Base-by-base conservation (phyloP, 2,329 filamentous ascomycete genomes). In the Aspergillus pseudotamarii region DNA sequence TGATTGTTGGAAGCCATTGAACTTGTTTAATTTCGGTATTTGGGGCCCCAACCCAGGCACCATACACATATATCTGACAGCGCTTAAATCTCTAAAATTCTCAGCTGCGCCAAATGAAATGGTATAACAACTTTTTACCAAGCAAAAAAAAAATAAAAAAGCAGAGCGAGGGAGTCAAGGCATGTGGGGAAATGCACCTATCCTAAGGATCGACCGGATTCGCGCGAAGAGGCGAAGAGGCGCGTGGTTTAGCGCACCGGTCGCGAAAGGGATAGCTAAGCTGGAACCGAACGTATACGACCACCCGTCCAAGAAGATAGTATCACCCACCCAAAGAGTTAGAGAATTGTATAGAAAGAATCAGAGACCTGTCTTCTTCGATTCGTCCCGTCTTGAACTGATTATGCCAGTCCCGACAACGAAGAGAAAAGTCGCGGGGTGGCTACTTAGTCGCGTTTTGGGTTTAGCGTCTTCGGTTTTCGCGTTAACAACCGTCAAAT, bases 1-100 rank as follows among this genome's bases (percentile, higher is more conserved):
- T 73, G 70, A 56, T 72, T 71, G 58, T 70, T 75, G 59, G 75
- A 74, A 59, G 71, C 66, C 75, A 78, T 78, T 51, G 48, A 34
- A 45, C 34, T 59, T 61, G 60, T 50, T 48, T 48, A 57, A 53
- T 38, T 58, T 56, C 59, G 36, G 62, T 59, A 50, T 56, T 46
- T 56, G 59, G 46, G 51, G 21, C 55, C 57, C 60, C 62, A 53
- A 57, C 59, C 46, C 50, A 38, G 36, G 58, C 58, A 65, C 57
- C 54, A 58, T 58, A 60, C 51, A 61, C 60, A 58, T 60, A 57
- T 28, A 45, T 26, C 41, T 55, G 56, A 38, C 12, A 14, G 38
- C 32, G 14, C 32, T 55, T 38, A 55, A 21, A 55, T 55, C 32
- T 11, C 16, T 23, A n/a, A 19, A 16, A 36, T 16, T 36, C 50